phyloP scores from a whole-genome alignment of 2,329 filamentous ascomycete genomes.

The Ophiostoma ips region DNA sequence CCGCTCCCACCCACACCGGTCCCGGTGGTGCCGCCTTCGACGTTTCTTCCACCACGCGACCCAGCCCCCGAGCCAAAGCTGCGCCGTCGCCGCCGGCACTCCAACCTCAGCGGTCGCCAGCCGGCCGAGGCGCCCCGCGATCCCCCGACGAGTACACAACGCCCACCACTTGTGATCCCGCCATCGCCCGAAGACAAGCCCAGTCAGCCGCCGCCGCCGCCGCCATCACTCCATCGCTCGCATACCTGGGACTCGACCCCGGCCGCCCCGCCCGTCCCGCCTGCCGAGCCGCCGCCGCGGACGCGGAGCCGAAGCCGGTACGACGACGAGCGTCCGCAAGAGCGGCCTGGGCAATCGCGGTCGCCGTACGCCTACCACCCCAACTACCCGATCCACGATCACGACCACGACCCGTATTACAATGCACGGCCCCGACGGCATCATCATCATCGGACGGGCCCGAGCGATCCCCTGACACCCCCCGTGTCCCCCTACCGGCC shows the following conservation, averaged over 20 bases:
- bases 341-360: not conserved
- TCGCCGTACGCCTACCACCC: not conserved
- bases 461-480: not conserved
- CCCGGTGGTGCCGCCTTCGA: not conserved
- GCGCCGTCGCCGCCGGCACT: not conserved
- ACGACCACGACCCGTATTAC: no score
- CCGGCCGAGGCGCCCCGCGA: no score
- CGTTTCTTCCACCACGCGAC: not conserved
- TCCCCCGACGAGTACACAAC: not conserved
- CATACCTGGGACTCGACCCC: not conserved
- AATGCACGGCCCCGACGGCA: no score
- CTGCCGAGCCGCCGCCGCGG: not conserved
- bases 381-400: no score
- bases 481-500: not conserved
- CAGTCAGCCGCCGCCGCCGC: no score
- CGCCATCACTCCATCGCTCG: not conserved
- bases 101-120: not conserved
- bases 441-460: not conserved
- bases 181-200: not conserved
- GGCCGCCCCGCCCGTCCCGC: no score
- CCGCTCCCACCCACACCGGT: not conserved
- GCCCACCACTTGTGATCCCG: not conserved
- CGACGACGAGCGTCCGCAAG: not conserved
- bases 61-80: not conserved
- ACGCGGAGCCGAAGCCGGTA: not conserved